A percentile compares a stretch with the other conserved stretches of the same genome.
These are phyloP conservation scores for Schizopora paradoxa DNA, from an alignment of 1,284 basidiomycete genomes.

Conservation along the genomic window DNA sequence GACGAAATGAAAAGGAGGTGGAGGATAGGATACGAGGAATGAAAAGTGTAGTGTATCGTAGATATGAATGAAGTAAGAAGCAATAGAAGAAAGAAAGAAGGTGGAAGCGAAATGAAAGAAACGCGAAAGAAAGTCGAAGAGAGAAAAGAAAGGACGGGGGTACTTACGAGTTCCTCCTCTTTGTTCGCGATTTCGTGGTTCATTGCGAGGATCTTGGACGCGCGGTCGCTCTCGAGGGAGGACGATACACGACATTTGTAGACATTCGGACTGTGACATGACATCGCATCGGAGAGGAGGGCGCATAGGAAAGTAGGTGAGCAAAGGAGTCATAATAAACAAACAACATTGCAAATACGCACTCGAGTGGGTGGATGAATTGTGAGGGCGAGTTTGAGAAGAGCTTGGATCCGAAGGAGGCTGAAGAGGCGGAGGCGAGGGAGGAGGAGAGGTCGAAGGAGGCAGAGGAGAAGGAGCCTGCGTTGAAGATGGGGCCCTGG, in stretches of 20 bases:
- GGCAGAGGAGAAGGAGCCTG: neutral
- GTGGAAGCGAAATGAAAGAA: slow-evolving; percentile 1
- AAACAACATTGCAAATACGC: neutral
- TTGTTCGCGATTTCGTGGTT: slow-evolving; percentile 46
- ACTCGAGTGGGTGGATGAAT: slow-evolving; percentile 14
- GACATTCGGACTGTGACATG: slow-evolving; percentile 40
- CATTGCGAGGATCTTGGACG: slow-evolving; percentile 60
- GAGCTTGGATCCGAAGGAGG: slow-evolving; percentile 3
- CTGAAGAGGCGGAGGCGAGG: slow-evolving; percentile 1
- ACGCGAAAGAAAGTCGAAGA: slow-evolving; percentile 6
- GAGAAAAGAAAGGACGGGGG: too few species aligned
- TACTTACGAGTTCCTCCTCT: slow-evolving; percentile 63
- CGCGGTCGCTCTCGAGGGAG: slow-evolving; percentile 55
- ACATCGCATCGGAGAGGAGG: neutral
- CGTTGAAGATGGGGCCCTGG: slow-evolving; percentile 13
- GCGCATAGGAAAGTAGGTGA: neutral
- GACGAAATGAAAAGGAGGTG: neutral
- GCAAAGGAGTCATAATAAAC: neutral
- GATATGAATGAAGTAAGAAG: neutral
- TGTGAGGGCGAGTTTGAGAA: slow-evolving; percentile 9
- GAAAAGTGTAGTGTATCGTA: neutral
- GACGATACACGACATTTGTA: slow-evolving; percentile 50
- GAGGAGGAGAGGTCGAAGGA: slow-evolving; percentile 13
- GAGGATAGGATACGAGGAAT: neutral
- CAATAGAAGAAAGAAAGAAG: neutral